Conservation (phyloP, 192 early-diverging fungal species). For the Mycoemilia scoparia region DNA sequence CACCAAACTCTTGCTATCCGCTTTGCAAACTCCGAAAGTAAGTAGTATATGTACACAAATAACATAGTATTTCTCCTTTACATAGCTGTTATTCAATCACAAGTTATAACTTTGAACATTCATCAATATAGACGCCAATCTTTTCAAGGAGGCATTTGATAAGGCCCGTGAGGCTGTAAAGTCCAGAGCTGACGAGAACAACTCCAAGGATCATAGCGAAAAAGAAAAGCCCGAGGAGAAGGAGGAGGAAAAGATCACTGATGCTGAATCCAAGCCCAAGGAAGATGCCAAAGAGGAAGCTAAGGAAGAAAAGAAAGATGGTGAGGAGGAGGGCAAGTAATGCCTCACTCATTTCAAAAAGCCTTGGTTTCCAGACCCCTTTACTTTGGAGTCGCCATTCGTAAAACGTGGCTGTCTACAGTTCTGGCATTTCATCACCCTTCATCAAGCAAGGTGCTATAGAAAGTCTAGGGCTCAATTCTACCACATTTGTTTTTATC, state of each 20-base stretch:
- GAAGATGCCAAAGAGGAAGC: constrained; percentile 16
- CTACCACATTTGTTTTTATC: no score
- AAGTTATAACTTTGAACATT: no score
- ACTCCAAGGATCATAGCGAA: constrained; percentile 11
- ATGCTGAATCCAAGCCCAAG: constrained; percentile 11
- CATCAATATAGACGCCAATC: no score
- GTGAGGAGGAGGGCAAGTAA: constrained; percentile 10
- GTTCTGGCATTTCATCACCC: no score
- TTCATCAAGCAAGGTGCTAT: no score
- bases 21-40: constrained; percentile 90
- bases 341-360: no score
- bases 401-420: no score
- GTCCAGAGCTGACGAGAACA: constrained; percentile 18
- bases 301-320: constrained; percentile 21
- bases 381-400: no score
- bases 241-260: constrained; percentile 10
- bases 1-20: constrained; percentile 85
- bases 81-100: constrained; percentile 24
- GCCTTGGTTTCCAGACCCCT: no score
- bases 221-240: constrained; percentile 6
- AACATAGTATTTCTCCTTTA: no score
- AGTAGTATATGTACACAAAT: no score
- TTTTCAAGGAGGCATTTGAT: constrained; percentile 81
- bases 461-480: no score
- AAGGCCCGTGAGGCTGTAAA: constrained; percentile 39